A percentile compares a stretch with the other conserved stretches of the same genome.
phyloP scores from a whole-genome alignment of 768 basidiomycete species.

The Cyclocybe aegerita region DNA sequence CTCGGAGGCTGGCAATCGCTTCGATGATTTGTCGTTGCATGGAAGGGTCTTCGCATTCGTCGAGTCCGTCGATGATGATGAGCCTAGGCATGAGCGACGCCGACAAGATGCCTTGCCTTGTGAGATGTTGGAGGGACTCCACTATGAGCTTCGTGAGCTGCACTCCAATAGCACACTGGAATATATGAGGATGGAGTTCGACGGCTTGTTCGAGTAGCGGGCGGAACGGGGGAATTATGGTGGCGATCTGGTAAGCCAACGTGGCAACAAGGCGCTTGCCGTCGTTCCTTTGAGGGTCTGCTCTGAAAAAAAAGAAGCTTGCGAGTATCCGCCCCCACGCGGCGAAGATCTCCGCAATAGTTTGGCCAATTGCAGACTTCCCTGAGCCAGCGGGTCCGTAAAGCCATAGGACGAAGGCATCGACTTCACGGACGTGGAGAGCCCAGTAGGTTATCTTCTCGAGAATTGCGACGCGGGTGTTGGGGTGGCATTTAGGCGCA shows the following conservation, averaged over 20 bases:
- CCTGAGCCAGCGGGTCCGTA: neutral
- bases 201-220: neutral
- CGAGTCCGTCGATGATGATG: conserved; percentile 12
- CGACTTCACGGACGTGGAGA: neutral
- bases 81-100: neutral
- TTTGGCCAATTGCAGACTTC: neutral
- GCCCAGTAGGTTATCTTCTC: neutral
- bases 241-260: neutral
- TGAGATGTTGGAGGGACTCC: neutral
- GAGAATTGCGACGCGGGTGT: neutral
- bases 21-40: neutral
- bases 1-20: neutral
- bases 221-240: neutral
- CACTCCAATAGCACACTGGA: neutral
- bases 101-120: neutral
- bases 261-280: neutral
- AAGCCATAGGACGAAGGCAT: neutral
- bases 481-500: neutral
- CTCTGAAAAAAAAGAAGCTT: neutral
- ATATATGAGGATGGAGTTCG: neutral
- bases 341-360: neutral
- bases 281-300: neutral
- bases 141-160: neutral
- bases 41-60: conserved; percentile 6
- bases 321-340: neutral